phyloP scores from a whole-genome alignment of 805 yeast genomes.

The Candida sphagnicola region DNA sequence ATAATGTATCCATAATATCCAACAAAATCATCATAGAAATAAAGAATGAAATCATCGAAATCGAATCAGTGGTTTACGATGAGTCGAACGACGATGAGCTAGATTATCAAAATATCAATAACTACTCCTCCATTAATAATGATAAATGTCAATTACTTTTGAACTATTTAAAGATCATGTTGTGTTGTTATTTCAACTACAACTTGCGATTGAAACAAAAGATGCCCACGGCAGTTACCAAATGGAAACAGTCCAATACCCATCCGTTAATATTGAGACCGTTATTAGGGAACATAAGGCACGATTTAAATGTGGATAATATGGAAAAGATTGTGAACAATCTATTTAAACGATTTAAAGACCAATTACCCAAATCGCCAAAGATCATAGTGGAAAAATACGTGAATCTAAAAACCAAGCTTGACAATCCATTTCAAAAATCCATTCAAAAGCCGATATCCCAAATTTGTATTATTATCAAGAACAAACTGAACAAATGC shows the following conservation, averaged over 20 bases:
- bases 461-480: conserved; percentile 19
- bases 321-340: conserved; percentile 26
- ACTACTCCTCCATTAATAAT: conserved; percentile 27
- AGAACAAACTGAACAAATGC: conserved; percentile 13
- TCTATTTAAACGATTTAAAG: conserved; percentile 12
- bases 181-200: conserved; percentile 54
- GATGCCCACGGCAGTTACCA: conserved; percentile 45
- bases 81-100: conserved; percentile 38
- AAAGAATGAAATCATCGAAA: conserved; percentile 63
- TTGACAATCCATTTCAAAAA: conserved; percentile 33
- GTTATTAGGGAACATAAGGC: conserved; percentile 54
- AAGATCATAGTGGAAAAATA: conserved; percentile 17
- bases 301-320: conserved; percentile 38
- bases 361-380: conserved; percentile 2
- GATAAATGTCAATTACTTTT: conserved; percentile 52
- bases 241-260: conserved; percentile 40
- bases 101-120: conserved; percentile 26
- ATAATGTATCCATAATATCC: conserved; percentile 62
- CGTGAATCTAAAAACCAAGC: conserved; percentile 17
- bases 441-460: conserved; percentile 38
- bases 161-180: conserved; percentile 52
- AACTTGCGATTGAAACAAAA: conserved; percentile 40
- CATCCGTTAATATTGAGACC: conserved; percentile 52
- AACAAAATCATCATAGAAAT: conserved; percentile 64
- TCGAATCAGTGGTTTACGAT: conserved; percentile 55